Percentiles rank a stretch among this genome's conserved stretches.
Evolutionary conservation across 2,329 filamentous ascomycete genomes (phyloP).

Genomic region (Albophoma yamanashiensis): DNA sequence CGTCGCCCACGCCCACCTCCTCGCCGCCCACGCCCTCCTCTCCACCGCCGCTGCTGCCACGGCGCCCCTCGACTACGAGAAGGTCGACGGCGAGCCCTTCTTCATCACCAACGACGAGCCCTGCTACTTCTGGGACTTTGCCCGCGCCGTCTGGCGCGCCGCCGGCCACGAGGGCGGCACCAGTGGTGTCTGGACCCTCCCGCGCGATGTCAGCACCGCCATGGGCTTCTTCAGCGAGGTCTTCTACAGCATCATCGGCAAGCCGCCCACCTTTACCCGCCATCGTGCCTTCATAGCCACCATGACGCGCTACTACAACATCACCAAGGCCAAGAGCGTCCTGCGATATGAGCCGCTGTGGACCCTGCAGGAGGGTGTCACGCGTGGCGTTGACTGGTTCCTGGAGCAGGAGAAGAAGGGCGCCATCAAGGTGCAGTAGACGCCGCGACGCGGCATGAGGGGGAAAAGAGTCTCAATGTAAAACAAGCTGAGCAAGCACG

Average conservation of each 20-base stretch:
- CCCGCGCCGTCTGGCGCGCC: constrained; percentile 63
- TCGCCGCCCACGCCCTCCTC: constrained; percentile 66
- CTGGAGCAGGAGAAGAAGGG: constrained; percentile 36
- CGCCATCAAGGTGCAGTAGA: constrained; percentile 11
- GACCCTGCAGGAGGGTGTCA: constrained; percentile 52
- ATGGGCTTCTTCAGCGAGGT: constrained; percentile 45
- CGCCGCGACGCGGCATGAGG: too few species aligned
- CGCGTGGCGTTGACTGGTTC: constrained; percentile 42
- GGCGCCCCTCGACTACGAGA: constrained; percentile 58
- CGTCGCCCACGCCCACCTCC: constrained; percentile 66
- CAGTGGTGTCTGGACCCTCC: constrained; percentile 43
- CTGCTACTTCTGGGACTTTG: constrained; percentile 85
- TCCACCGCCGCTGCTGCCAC: constrained; percentile 44
- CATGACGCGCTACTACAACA: constrained; percentile 71
- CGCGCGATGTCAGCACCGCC: constrained; percentile 37
- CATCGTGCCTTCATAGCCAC: constrained; percentile 55
- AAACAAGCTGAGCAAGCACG: background rate
- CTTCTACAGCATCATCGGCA: constrained; percentile 35
- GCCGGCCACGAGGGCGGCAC: constrained; percentile 42
- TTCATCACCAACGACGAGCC: constrained; percentile 85
- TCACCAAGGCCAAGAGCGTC: constrained; percentile 60
- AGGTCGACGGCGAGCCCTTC: constrained; percentile 76
- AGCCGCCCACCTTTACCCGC: constrained; percentile 46
- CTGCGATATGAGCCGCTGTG: constrained; percentile 62
- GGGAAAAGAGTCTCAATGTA: background rate